Evolutionary conservation across 78 protist species (phyloP).

Genomic region (Chrysochromulina tobinii): DNA sequence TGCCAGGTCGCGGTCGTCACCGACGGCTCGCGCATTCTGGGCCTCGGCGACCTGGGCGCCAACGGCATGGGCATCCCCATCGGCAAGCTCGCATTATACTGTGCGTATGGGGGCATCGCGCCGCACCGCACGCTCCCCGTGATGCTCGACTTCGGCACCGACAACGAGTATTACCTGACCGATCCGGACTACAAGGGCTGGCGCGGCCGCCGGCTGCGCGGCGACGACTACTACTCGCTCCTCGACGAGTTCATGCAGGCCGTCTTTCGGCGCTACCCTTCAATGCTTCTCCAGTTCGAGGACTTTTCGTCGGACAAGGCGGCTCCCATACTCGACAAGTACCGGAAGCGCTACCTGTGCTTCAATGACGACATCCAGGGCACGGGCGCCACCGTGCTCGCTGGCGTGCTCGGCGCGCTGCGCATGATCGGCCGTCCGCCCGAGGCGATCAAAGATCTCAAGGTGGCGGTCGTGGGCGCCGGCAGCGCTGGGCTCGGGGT

Average conservation of each 20-base stretch:
- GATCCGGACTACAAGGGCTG: slow-evolving; percentile 91
- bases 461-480: slow-evolving; percentile 85
- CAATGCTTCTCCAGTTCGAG: slow-evolving; percentile 90
- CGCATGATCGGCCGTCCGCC: slow-evolving; percentile 32
- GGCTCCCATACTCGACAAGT: slow-evolving; percentile 69
- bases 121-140: slow-evolving; percentile 88
- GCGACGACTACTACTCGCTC: slow-evolving; percentile 74
- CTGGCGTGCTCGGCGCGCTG: slow-evolving; percentile 79
- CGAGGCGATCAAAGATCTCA: slow-evolving; percentile 64
- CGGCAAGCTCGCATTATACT: slow-evolving; percentile 87
- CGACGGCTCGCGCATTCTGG: slow-evolving; percentile 97
- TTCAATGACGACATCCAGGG: slow-evolving; percentile 98
- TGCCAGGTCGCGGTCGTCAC: slow-evolving; percentile 90
- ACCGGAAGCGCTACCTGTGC: slow-evolving; percentile 69
- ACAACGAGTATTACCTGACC: slow-evolving; percentile 69
- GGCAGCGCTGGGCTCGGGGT: slow-evolving; percentile 86
- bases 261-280: slow-evolving; percentile 47
- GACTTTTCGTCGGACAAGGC: slow-evolving; percentile 83
- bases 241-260: slow-evolving; percentile 66
- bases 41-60: slow-evolving; percentile 96
- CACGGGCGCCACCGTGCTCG: slow-evolving; percentile 50
- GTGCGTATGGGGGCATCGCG: slow-evolving; percentile 58
- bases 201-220: slow-evolving; percentile 53
- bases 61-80: slow-evolving; percentile 95
- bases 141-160: slow-evolving; percentile 94